These are phyloP conservation scores for Calonectria ilicicola DNA, from an alignment of 2,329 filamentous ascomycete species.

Conservation along the genomic window DNA sequence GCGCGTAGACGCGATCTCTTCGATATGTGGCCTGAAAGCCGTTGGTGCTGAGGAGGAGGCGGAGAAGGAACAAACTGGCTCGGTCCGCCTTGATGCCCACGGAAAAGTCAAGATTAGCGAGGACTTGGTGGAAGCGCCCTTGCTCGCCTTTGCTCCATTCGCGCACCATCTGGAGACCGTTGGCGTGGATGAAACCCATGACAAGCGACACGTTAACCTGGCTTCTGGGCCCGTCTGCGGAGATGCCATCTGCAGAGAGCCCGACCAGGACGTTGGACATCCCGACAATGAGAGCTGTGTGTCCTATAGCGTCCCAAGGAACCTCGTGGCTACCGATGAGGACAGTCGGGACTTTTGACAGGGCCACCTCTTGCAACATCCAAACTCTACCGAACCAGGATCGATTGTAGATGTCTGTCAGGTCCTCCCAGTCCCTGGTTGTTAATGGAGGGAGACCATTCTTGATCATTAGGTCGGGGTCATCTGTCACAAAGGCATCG, in stretches of 20 bases:
- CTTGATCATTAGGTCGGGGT: constrained; percentile 18
- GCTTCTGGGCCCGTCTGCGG: background rate
- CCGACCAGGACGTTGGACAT: constrained; percentile 33
- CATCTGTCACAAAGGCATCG: constrained; percentile 32
- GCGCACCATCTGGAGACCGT: constrained; percentile 31
- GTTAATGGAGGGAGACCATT: constrained; percentile 36
- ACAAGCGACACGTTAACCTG: constrained; percentile 15
- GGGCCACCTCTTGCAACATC: constrained; percentile 44
- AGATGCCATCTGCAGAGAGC: constrained; percentile 16
- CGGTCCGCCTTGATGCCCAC: constrained; percentile 25
- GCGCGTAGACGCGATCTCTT: constrained; percentile 39
- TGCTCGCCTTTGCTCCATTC: constrained; percentile 32
- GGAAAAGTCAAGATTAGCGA: constrained; percentile 23
- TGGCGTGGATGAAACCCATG: constrained; percentile 29
- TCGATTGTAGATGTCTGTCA: constrained; percentile 33
- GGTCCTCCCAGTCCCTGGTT: constrained; percentile 23
- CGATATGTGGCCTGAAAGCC: constrained; percentile 34
- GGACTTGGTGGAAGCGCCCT: constrained; percentile 20
- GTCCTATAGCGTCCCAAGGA: constrained; percentile 32
- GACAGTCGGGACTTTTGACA: constrained; percentile 34
- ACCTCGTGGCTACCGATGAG: constrained; percentile 34
- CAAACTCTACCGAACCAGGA: constrained; percentile 45
- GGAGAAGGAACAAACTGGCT: constrained; percentile 20
- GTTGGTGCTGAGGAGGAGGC: constrained; percentile 31
- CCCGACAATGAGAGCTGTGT: constrained; percentile 26